These are phyloP conservation scores for Chlorociboria aeruginascens DNA, from an alignment of 495 filamentous ascomycete genomes.

Conservation along the genomic window DNA sequence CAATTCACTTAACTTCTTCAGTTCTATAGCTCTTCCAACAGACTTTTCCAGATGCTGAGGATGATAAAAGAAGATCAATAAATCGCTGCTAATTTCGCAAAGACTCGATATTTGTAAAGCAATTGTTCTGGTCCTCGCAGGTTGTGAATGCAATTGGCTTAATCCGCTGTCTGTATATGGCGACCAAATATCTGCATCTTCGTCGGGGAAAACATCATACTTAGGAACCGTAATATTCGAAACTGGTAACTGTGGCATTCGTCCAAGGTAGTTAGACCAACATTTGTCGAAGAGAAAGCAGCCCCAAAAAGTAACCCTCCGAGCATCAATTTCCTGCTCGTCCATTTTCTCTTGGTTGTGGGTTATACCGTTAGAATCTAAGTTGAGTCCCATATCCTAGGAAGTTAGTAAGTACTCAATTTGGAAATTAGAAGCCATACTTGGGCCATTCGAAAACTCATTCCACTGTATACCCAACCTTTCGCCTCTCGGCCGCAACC, in stretches of 20 bases:
- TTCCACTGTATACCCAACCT: slow-evolving; percentile 96
- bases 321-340: slow-evolving; percentile 78
- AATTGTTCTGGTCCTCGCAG: slow-evolving; percentile 71
- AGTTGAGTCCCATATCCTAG: slow-evolving; percentile 73
- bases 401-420: too few relatives aligned
- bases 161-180: slow-evolving; percentile 82
- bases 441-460: slow-evolving; percentile 97
- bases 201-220: slow-evolving; percentile 80
- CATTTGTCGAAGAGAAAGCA: slow-evolving; percentile 97
- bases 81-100: slow-evolving; percentile 87
- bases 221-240: slow-evolving; percentile 73
- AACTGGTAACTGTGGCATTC: slow-evolving; percentile 74
- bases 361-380: slow-evolving; percentile 58
- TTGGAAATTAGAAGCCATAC: too few relatives aligned
- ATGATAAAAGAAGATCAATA: slow-evolving; percentile 85
- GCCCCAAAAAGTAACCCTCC: slow-evolving; percentile 95
- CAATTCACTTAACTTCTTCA: slow-evolving; percentile 86
- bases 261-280: slow-evolving; percentile 96
- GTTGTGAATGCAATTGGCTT: slow-evolving; percentile 55
- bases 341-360: slow-evolving; percentile 46
- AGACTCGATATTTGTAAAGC: slow-evolving; percentile 71
- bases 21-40: slow-evolving; percentile 50
- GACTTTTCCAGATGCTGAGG: slow-evolving; percentile 50
- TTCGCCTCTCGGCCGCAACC: slow-evolving; percentile 91
- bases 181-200: slow-evolving; percentile 77